Percentiles rank a stretch among this genome's conserved stretches.
phyloP scores from a whole-genome alignment of 2,329 filamentous ascomycete species.

The Claviceps digitariae region DNA sequence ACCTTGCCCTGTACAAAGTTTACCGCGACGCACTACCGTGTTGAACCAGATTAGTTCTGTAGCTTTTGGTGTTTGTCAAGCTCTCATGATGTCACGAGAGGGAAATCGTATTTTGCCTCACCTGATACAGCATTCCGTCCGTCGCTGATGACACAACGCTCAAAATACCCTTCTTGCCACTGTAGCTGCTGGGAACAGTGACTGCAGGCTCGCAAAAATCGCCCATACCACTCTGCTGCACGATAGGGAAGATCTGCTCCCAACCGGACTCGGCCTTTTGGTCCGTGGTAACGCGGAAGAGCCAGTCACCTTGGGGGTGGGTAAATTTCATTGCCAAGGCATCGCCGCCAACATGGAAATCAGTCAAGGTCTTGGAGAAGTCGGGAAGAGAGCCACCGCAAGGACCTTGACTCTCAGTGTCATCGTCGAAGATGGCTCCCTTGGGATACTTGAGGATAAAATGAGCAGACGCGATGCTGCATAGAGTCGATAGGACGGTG shows the following conservation, averaged over 20 bases:
- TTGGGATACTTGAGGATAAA: slow-evolving; percentile 37
- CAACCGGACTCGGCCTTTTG: slow-evolving; percentile 32
- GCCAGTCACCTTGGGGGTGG: slow-evolving; percentile 40
- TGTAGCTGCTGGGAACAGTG: slow-evolving; percentile 33
- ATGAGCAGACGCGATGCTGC: slow-evolving; percentile 33
- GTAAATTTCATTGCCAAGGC: slow-evolving; percentile 32
- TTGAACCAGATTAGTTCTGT: background rate
- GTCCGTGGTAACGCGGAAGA: slow-evolving; percentile 45
- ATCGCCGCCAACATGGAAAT: slow-evolving; percentile 46
- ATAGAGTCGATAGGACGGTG: slow-evolving; percentile 24
- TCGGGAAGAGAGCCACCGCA: slow-evolving; percentile 41
- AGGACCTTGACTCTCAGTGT: slow-evolving; percentile 30
- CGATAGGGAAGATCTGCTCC: slow-evolving; percentile 40
- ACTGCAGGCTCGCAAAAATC: slow-evolving; percentile 38
- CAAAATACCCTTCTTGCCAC: slow-evolving; percentile 41
- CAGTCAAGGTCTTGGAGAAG: slow-evolving; percentile 31
- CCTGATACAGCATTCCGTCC: slow-evolving; percentile 45
- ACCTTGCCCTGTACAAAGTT: slow-evolving; percentile 37
- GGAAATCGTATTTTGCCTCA: slow-evolving; percentile 15
- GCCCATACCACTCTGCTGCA: slow-evolving; percentile 41
- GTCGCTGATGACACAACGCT: slow-evolving; percentile 35
- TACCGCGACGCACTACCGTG: slow-evolving; percentile 36
- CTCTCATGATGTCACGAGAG: background rate
- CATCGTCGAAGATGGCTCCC: slow-evolving; percentile 34
- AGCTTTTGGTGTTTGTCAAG: background rate